phyloP scores from a whole-genome alignment of 148 eudicot genomes.

The Camellia japonica region DNA sequence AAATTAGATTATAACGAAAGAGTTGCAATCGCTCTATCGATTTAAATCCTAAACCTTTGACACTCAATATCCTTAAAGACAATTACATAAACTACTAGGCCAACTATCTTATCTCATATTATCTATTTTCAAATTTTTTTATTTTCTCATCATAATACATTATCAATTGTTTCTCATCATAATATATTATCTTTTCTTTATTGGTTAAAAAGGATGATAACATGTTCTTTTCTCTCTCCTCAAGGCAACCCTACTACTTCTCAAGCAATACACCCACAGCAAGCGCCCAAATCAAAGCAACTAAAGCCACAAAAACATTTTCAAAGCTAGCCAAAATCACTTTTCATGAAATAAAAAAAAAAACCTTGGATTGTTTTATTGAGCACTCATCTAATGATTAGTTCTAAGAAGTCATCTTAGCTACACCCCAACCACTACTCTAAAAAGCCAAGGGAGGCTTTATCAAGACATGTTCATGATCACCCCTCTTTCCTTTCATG shows the following conservation, averaged over 20 bases:
- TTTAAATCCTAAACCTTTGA: no score
- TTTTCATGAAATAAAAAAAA: background rate
- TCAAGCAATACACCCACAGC: constrained; percentile 11
- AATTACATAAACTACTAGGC: no score
- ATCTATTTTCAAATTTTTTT: no score
- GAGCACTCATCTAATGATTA: constrained; percentile 1
- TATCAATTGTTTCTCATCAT: no score
- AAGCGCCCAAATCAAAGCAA: background rate
- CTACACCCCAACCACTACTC: constrained; percentile 16
- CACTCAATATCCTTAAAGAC: no score
- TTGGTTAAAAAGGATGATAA: constrained; percentile 15
- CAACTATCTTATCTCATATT: no score
- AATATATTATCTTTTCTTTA: background rate
- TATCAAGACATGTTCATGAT: constrained; percentile 1
- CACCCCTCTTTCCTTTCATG: background rate
- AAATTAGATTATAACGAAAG: no score
- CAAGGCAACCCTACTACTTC: constrained; percentile 22
- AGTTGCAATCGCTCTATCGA: no score
- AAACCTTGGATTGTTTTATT: constrained; percentile 1
- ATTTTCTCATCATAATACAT: no score
- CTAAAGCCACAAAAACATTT: constrained; percentile 4
- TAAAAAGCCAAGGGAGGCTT: background rate
- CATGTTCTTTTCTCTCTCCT: constrained; percentile 37
- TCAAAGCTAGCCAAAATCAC: background rate
- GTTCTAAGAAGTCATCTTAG: background rate